Base-by-base conservation (phyloP, 345 rosid species). In the Boechera retrofracta region DNA sequence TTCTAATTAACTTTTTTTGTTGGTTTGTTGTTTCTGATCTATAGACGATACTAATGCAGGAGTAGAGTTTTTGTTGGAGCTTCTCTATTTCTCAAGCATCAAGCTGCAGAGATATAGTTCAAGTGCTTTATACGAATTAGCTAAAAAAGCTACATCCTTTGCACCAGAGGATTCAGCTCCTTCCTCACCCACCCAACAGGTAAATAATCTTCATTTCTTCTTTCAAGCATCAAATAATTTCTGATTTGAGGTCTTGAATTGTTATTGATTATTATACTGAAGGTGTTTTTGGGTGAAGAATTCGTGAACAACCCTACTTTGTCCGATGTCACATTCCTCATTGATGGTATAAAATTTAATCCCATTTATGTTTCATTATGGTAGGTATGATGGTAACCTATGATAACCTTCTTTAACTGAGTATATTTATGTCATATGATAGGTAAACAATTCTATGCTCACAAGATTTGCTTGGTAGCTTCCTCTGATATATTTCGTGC, bases 401-500 rank as follows among this genome's bases (percentile, higher is more conserved):
- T n/a, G 52, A 55, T 48, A 67, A 57, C 56, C 29, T 36, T 61
- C 9, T 11, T 11, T n/a, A 35, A 58, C 15, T 33, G 45, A 38
- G n/a, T 67, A 13, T 12, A n/a, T 79, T 53, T 70, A 67, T 66
- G 73, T 18, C 12, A n/a, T 47, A 33, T 61, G 16, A 42, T 76
- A 89, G 97, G 93, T 61, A 82, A 86, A 80, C 78, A 78, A 42
- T 89, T 91, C 86, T 85, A 79, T 73, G 93, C 92, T 42, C 93
- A 91, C 79, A 85, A 86, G 80, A 87, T 87, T 57, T 83, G 97
- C 69, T 81, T 91, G 73, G 90, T 91, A 77, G 97, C 90, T 78
- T 87, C 93, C 21, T 91, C 93, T 6, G 97, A 91, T 72, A 86
- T 85, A 44, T 91, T 89, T 21, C 90, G 89, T 64, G 97, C 97